These are phyloP conservation scores for Geranomyces michiganensis DNA, from an alignment of 192 early-diverging fungal genomes.

Conservation along the genomic window DNA sequence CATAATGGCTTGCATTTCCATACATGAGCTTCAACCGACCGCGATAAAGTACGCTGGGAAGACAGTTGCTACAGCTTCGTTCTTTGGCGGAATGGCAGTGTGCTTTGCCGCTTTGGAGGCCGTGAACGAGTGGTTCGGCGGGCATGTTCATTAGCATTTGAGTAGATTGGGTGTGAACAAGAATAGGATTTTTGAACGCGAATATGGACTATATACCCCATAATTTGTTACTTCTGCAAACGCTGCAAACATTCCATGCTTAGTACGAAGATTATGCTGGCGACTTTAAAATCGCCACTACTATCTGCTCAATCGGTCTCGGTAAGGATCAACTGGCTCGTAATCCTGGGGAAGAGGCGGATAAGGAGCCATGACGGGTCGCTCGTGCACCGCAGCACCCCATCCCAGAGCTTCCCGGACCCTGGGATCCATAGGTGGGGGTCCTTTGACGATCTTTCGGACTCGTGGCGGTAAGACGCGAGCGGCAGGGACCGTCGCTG, in stretches of 20 bases:
- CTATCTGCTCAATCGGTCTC: not conserved
- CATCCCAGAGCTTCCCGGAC: slow-evolving; percentile 14
- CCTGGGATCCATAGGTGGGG: not conserved
- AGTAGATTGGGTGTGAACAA: too few relatives aligned
- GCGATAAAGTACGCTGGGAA: slow-evolving; percentile 54
- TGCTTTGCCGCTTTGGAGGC: slow-evolving; percentile 50
- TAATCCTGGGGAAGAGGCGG: slow-evolving; percentile 12
- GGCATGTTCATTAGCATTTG: slow-evolving; percentile 24
- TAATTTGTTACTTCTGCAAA: too few relatives aligned
- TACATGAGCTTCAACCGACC: slow-evolving; percentile 56
- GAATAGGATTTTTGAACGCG: too few relatives aligned
- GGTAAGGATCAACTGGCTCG: slow-evolving; percentile 1
- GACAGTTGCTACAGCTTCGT: slow-evolving; percentile 36
- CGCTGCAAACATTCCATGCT: too few relatives aligned
- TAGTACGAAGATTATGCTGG: too few relatives aligned
- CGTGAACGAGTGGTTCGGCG: slow-evolving; percentile 48
- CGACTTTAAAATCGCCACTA: too few relatives aligned
- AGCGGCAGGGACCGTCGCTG: too few relatives aligned
- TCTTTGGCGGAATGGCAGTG: slow-evolving; percentile 53
- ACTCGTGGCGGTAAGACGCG: too few relatives aligned
- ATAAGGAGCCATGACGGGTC: slow-evolving; percentile 6
- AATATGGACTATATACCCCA: too few relatives aligned
- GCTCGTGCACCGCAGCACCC: slow-evolving; percentile 13
- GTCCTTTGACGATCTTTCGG: too few relatives aligned
- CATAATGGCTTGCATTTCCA: slow-evolving; percentile 59